These are phyloP conservation scores for Saturnispora galanensis DNA, from an alignment of 805 yeast genomes.

Conservation along the genomic window DNA sequence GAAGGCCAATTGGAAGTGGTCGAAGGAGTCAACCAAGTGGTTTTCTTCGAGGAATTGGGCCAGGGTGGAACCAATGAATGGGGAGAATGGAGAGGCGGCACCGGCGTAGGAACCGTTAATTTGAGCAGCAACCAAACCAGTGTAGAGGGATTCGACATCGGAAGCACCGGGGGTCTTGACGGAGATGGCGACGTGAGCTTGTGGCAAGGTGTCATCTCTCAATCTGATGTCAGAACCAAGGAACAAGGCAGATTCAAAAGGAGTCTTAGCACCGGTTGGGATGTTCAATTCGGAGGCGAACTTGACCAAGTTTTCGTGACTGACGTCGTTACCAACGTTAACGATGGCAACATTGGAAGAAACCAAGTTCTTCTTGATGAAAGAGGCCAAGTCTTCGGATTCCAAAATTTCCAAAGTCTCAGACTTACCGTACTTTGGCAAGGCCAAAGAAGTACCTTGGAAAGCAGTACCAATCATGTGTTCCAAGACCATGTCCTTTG, in stretches of 20 bases:
- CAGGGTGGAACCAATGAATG: conserved; percentile 58
- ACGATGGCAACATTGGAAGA: conserved; percentile 61
- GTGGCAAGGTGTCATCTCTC: conserved; percentile 80
- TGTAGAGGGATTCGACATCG: conserved; percentile 53
- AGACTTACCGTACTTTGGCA: conserved; percentile 67
- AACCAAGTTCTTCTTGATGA: conserved; percentile 47
- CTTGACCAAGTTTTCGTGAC: conserved; percentile 61
- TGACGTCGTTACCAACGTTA: conserved; percentile 50
- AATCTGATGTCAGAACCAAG: conserved; percentile 81
- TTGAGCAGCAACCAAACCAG: conserved; percentile 65
- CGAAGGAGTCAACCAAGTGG: conserved; percentile 62
- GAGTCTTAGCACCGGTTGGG: conserved; percentile 42
- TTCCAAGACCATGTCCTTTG: conserved; percentile 52
- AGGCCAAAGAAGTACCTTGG: conserved; percentile 74
- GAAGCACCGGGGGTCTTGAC: conserved; percentile 56
- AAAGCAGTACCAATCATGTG: conserved; percentile 77
- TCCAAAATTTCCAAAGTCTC: conserved; percentile 55
- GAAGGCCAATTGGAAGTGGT: conserved; percentile 65
- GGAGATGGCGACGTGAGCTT: conserved; percentile 69
- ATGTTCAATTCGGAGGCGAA: conserved; percentile 45
- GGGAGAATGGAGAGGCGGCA: conserved; percentile 43
- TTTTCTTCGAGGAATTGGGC: conserved; percentile 59
- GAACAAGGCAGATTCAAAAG: conserved; percentile 47
- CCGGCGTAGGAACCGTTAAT: conserved; percentile 48
- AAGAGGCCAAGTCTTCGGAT: conserved; percentile 45